phyloP scores from a whole-genome alignment of 495 filamentous ascomycete species.

The Aspergillus nidulans region DNA sequence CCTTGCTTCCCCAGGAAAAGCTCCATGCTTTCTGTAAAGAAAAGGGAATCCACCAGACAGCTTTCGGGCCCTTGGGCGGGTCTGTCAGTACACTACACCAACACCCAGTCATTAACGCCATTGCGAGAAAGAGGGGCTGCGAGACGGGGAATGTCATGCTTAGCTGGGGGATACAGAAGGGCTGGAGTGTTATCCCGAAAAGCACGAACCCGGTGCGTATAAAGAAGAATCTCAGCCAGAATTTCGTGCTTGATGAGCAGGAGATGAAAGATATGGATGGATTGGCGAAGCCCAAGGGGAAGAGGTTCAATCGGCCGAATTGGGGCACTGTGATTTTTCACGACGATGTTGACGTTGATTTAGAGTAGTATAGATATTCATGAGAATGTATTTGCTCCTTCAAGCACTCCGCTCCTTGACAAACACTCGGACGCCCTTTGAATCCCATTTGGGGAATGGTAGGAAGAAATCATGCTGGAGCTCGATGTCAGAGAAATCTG shows the following conservation, averaged over 20 bases:
- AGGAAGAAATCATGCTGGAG: constrained; percentile 5
- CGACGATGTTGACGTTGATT: constrained; percentile 18
- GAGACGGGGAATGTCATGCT: constrained; percentile 56
- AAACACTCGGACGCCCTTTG: constrained; percentile 3
- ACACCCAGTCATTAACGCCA: constrained; percentile 47
- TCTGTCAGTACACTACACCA: constrained; percentile 46
- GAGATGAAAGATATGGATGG: constrained; percentile 47
- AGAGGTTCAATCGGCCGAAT: constrained; percentile 27
- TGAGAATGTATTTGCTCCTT: background rate
- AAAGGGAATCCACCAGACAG: constrained; percentile 55
- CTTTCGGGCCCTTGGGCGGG: constrained; percentile 60
- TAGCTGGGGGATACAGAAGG: constrained; percentile 55
- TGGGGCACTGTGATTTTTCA: constrained; percentile 27
- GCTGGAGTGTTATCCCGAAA: constrained; percentile 60
- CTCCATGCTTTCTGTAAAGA: constrained; percentile 48
- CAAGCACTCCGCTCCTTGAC: background rate
- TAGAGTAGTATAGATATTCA: background rate
- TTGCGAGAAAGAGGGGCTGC: constrained; percentile 50
- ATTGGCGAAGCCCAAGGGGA: constrained; percentile 28
- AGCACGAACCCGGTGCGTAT: constrained; percentile 45
- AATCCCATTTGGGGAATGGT: background rate
- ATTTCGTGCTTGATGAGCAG: constrained; percentile 46
- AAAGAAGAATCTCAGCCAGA: constrained; percentile 45
- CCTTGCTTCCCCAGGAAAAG: constrained; percentile 52
- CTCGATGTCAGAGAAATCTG: background rate